Evolutionary conservation across 495 filamentous ascomycete species (phyloP).

Genomic region (Terfezia claveryi): DNA sequence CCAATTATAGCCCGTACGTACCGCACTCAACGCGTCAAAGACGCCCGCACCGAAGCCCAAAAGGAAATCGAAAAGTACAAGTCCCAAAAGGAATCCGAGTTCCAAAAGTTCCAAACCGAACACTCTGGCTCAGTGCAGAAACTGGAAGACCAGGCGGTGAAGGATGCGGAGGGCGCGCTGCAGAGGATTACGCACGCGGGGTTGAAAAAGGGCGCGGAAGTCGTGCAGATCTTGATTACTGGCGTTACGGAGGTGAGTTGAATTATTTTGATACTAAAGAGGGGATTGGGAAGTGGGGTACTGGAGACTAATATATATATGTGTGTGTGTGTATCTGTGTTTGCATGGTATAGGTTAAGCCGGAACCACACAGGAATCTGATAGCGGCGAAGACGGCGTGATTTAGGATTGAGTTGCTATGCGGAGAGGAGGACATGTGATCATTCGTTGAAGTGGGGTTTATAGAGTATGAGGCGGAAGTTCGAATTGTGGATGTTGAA

Average conservation of each 20-base stretch:
- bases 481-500: no score
- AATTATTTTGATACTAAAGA: no score
- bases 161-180: conserved; percentile 60
- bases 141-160: conserved; percentile 64
- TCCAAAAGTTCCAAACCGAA: conserved; percentile 83
- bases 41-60: conserved; percentile 83
- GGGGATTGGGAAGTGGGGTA: no score
- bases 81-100: conserved; percentile 77
- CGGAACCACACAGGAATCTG: conserved; percentile 22
- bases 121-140: conserved; percentile 73
- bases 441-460: no score
- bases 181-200: conserved; percentile 63
- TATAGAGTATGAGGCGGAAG: no score
- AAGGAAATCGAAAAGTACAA: conserved; percentile 95
- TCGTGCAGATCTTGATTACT: conserved; percentile 56
- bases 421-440: no score
- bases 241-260: conserved; percentile 38
- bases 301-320: background rate
- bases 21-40: conserved; percentile 89
- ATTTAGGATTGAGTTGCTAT: no score
- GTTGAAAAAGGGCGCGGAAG: conserved; percentile 51
- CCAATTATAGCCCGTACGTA: conserved; percentile 30
- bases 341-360: conserved; percentile 23
- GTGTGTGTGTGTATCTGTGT: conserved; percentile 18
- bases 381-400: background rate